Evolutionary conservation across 2,329 filamentous ascomycete genomes (phyloP).

Genomic region (Rutstroemia sp.): DNA sequence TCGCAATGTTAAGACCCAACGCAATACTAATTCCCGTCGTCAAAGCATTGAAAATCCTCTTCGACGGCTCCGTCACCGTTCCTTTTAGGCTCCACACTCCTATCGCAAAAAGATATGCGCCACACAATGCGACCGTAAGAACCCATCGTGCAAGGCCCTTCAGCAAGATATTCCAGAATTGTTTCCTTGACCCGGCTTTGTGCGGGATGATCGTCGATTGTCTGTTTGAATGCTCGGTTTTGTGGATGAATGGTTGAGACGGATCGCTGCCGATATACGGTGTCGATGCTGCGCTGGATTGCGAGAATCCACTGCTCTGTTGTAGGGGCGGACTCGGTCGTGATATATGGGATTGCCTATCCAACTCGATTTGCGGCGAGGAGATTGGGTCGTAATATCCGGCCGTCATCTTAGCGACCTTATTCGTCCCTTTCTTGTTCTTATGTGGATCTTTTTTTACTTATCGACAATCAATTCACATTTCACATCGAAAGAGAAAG

Average conservation of each 20-base stretch:
- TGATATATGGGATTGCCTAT: background rate
- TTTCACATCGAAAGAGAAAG: too few relatives aligned
- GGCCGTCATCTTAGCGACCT: background rate
- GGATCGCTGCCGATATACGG: background rate
- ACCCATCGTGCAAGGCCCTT: constrained; percentile 17
- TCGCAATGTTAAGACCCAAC: constrained; percentile 36
- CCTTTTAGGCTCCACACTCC: constrained; percentile 14
- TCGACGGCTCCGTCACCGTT: constrained; percentile 30
- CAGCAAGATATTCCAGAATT: constrained; percentile 22
- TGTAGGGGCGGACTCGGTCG: background rate
- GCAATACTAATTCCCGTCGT: constrained; percentile 37
- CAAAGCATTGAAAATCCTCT: constrained; percentile 37
- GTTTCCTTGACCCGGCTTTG: constrained; percentile 13
- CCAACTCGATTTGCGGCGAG: background rate
- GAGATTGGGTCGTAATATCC: background rate
- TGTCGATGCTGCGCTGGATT: background rate
- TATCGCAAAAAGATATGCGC: constrained; percentile 16
- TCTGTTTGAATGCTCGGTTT: background rate
- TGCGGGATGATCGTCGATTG: background rate
- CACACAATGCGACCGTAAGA: constrained; percentile 21
- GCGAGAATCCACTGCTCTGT: background rate
- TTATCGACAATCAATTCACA: too few relatives aligned
- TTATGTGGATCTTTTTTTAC: too few relatives aligned
- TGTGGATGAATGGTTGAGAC: background rate
- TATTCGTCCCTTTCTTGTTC: too few relatives aligned